phyloP scores from a whole-genome alignment of 257 asterid genomes.

The Cynanchum wilfordii region DNA sequence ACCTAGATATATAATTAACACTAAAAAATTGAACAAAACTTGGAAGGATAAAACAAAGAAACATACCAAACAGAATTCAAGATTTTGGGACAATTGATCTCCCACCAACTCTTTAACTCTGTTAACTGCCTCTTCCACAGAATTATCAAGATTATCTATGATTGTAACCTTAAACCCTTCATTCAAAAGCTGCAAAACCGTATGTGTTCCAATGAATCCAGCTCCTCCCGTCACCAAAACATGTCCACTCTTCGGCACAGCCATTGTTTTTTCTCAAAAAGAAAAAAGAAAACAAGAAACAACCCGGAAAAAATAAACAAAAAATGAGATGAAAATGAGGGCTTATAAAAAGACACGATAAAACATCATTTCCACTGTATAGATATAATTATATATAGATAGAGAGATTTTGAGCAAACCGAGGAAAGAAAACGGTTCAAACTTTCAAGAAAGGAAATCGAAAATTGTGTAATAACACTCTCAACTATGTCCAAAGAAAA shows the following conservation, averaged over 20 bases:
- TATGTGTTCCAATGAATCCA: conserved; percentile 93
- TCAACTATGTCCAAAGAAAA: too few relatives aligned
- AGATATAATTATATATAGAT: background rate
- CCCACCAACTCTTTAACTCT: conserved; percentile 58
- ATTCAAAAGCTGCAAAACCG: conserved; percentile 68
- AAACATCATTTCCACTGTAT: background rate
- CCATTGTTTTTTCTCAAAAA: conserved; percentile 13
- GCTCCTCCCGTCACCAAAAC: conserved; percentile 94
- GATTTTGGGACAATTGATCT: conserved; percentile 53
- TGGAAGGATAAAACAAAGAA: background rate
- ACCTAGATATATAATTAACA: background rate
- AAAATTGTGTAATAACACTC: background rate
- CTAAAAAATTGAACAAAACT: background rate
- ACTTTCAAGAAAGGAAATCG: background rate
- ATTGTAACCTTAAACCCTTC: conserved; percentile 71
- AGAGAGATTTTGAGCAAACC: conserved; percentile 17
- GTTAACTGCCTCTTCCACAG: conserved; percentile 66
- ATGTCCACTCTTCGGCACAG: conserved; percentile 21
- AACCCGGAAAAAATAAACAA: background rate
- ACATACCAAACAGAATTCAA: conserved; percentile 63
- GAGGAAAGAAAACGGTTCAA: conserved; percentile 26
- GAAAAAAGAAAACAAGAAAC: background rate
- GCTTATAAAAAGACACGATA: background rate
- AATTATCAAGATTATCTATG: conserved; percentile 75
- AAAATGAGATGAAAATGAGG: background rate